These are phyloP conservation scores for Sistotremastrum niveocremeum DNA, from an alignment of 768 basidiomycete genomes.

Conservation along the genomic window DNA sequence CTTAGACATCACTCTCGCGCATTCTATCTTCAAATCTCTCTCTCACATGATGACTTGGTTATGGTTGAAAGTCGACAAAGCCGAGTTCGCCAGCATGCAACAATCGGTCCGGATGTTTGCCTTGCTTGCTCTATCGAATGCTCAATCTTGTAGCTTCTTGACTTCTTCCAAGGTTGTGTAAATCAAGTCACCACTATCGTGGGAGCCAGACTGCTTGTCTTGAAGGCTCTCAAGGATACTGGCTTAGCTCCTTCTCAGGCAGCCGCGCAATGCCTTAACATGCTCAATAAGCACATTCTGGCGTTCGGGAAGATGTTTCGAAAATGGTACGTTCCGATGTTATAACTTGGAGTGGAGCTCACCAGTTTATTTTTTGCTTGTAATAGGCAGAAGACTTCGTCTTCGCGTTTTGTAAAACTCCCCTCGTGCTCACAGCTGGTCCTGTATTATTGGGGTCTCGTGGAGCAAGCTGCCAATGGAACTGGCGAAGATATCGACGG, in stretches of 20 bases:
- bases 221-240: conserved; percentile 26
- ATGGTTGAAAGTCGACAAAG: conserved; percentile 37
- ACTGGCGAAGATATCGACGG: conserved; percentile 43
- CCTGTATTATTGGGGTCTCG: conserved; percentile 71
- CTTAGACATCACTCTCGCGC: conserved; percentile 40
- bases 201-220: conserved; percentile 14
- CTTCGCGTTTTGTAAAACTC: conserved; percentile 44
- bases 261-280: conserved; percentile 32
- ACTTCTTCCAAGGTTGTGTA: conserved; percentile 47
- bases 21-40: conserved; percentile 66
- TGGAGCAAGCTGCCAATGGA: conserved; percentile 53
- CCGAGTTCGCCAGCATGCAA: conserved; percentile 30
- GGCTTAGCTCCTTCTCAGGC: conserved; percentile 21
- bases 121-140: not conserved
- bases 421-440: conserved; percentile 54
- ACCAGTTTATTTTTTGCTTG: conserved; percentile 23
- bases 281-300: conserved; percentile 54
- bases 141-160: conserved; percentile 32
- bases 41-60: conserved; percentile 59
- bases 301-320: conserved; percentile 74
- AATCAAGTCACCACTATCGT: conserved; percentile 23
- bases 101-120: conserved; percentile 34
- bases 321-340: not conserved
- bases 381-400: conserved; percentile 37
- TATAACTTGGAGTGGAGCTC: not conserved